phyloP scores from a whole-genome alignment of 2,329 filamentous ascomycete species.

The Alternaria triticina region DNA sequence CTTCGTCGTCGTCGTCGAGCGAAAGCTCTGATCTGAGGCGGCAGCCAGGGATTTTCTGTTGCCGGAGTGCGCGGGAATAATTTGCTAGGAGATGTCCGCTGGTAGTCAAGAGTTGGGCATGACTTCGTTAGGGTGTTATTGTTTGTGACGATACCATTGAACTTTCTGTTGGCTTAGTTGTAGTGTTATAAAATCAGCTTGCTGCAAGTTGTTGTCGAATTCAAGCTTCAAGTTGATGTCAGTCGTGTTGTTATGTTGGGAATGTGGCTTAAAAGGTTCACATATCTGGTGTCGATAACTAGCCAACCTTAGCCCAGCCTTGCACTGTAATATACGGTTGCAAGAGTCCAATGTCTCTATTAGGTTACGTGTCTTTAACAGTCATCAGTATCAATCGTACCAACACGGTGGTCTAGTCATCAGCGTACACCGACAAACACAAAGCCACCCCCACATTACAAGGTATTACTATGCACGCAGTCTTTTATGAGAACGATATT shows the following conservation, averaged over 20 bases:
- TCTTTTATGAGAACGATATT: background rate
- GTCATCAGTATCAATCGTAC: background rate
- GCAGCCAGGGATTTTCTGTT: background rate
- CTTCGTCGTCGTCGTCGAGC: background rate
- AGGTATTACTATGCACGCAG: background rate
- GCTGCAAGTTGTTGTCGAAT: background rate
- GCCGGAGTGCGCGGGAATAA: background rate
- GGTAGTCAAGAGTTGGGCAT: background rate
- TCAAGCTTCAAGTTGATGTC: background rate
- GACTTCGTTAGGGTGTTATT: background rate
- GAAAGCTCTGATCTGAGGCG: background rate
- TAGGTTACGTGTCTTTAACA: background rate
- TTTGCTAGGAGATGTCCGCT: background rate
- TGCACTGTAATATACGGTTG: background rate
- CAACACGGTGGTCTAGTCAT: background rate
- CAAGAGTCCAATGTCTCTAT: background rate
- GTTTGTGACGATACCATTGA: background rate
- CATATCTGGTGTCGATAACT: background rate
- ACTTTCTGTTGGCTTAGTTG: background rate
- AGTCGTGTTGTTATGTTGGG: background rate
- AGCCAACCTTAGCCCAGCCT: background rate
- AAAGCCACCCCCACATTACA: background rate
- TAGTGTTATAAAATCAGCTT: background rate
- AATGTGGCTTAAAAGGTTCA: background rate
- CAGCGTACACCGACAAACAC: background rate